A percentile compares a stretch with the other conserved stretches of the same genome.
Conservation (phyloP, 164 flowering plant genomes). For the Saururus chinensis region DNA sequence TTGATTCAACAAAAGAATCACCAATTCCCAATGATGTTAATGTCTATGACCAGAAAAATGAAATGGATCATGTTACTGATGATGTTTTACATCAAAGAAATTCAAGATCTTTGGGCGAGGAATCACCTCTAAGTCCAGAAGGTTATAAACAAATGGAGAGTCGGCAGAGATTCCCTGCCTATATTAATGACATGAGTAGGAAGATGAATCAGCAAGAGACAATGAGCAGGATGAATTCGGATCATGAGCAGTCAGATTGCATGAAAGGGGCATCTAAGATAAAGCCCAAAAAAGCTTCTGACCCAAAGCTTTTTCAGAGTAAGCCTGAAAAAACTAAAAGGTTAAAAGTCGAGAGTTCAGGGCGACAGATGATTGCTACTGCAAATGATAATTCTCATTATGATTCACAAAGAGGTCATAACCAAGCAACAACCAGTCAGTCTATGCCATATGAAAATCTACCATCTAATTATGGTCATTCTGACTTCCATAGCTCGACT, state of each 20-base stretch:
- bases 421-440: slow-evolving; percentile 22
- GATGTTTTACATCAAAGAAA: slow-evolving; percentile 16
- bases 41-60: slow-evolving; percentile 16
- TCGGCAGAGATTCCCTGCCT: slow-evolving; percentile 23
- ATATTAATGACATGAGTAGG: slow-evolving; percentile 10
- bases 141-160: slow-evolving; percentile 22
- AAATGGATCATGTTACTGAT: slow-evolving; percentile 18
- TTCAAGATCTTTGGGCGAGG: slow-evolving; percentile 21
- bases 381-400: not conserved
- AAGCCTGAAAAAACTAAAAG: slow-evolving; percentile 36
- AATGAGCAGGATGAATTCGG: too few relatives aligned
- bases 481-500: not conserved
- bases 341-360: slow-evolving; percentile 27
- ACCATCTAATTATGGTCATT: not conserved
- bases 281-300: slow-evolving; percentile 44
- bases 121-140: slow-evolving; percentile 18
- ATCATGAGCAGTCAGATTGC: slow-evolving; percentile 33
- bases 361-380: slow-evolving; percentile 15
- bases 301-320: slow-evolving; percentile 25
- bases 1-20: slow-evolving; percentile 25
- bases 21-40: slow-evolving; percentile 17
- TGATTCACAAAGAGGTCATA: slow-evolving; percentile 22
- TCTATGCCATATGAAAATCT: slow-evolving; percentile 9
- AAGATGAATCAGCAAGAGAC: slow-evolving; percentile 6
- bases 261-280: slow-evolving; percentile 22